Evolutionary conservation across 129 eudicot species (phyloP), one percentile per base, ranked within the genome.

Genomic region (Flaveria linearis): DNA sequence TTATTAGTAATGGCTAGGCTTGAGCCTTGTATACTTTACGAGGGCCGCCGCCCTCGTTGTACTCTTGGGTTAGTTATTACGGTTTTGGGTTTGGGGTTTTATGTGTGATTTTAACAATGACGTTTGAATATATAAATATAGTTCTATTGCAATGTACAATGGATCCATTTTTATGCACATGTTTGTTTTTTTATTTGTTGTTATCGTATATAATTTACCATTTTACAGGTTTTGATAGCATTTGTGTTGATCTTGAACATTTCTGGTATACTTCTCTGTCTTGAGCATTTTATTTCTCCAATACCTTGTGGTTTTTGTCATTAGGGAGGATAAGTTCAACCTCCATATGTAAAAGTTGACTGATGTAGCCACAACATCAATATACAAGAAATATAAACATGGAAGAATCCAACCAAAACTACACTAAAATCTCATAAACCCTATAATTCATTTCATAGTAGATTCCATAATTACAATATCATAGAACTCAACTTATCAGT

Each of bases 381-480:
- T 23, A 36, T 64, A 71, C 67, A 61, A 58, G 53, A 69, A 26
- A 39, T 14, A 53, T 78, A 56, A 28, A 53, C 23, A 70, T 42
- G 55, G 49, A 56, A 41, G 17, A 74, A 78, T 69, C 80, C 68
- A 80, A 33, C 60, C 69, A 23, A 63, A 57, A 58, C 63, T 55
- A 70, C 73, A 26, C 42, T 73, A 71, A 61, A 83, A 84, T 71
- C 85, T 64, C 60, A 77, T 78, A 80, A 74, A 45, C 65, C 63
- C 80, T 74, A n/a, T n/a, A 46, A 53, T 65, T 80, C 80, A 80
- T 80, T 28, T 67, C 71, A 68, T 60, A 71, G 75, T 58, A 82
- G 73, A 74, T 76, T 63, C 86, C 80, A 77, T 87, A 80, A 71
- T 81, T 83, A 85, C 92, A 90, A 82, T 73, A 84, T 72, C 57